These are phyloP conservation scores for Pulveroboletus sp. DNA, from an alignment of 768 basidiomycete genomes.

Conservation along the genomic window DNA sequence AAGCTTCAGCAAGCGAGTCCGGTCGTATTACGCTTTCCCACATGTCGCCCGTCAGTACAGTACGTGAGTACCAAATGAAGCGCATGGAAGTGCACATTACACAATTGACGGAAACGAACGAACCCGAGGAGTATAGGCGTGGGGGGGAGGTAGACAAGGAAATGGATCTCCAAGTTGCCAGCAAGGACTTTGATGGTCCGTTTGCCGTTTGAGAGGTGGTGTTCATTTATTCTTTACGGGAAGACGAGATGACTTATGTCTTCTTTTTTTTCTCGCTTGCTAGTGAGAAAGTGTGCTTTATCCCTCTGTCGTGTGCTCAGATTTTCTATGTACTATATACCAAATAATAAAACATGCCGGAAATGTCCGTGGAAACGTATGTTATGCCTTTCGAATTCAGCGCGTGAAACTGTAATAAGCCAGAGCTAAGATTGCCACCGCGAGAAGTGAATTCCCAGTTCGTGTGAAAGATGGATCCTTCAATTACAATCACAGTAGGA, in stretches of 20 bases:
- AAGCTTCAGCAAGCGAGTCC: neutral
- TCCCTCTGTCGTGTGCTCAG: too few species aligned
- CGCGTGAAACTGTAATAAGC: too few species aligned
- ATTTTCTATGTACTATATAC: too few species aligned
- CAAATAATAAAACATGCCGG: too few species aligned
- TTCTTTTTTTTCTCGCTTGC: neutral
- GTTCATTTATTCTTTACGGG: neutral
- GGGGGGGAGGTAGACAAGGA: neutral
- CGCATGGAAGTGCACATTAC: slow-evolving; percentile 11
- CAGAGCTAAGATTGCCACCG: too few species aligned
- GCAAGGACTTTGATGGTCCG: neutral
- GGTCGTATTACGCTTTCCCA: neutral
- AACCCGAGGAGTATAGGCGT: neutral
- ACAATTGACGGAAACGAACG: slow-evolving; percentile 6
- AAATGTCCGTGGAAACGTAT: too few species aligned
- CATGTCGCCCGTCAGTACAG: neutral
- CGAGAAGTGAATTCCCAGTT: too few species aligned
- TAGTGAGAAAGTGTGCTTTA: too few species aligned
- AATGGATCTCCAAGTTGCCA: too few species aligned
- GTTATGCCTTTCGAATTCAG: too few species aligned
- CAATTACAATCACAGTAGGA: too few species aligned
- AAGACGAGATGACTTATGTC: neutral
- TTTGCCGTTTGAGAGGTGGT: neutral
- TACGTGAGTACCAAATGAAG: neutral
- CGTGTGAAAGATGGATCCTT: too few species aligned